These are phyloP conservation scores for Amyloporia xantha DNA, from an alignment of 768 basidiomycete species.

Conservation along the genomic window DNA sequence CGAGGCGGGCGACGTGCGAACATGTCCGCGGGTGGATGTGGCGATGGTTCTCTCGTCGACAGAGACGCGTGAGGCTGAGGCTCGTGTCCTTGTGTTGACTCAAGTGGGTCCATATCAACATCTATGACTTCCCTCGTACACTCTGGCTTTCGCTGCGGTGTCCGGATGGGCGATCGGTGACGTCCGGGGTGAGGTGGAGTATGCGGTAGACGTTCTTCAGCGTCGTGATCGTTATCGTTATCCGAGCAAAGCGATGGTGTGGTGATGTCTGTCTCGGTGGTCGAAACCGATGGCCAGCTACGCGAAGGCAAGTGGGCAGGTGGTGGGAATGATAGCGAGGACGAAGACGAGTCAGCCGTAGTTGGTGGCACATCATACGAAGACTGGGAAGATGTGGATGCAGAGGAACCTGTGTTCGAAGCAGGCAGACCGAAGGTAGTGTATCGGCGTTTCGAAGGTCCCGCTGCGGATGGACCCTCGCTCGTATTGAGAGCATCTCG, in stretches of 20 bases:
- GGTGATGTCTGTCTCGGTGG: conserved; percentile 34
- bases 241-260: conserved; percentile 77
- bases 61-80: neutral
- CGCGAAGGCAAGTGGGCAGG: conserved; percentile 8
- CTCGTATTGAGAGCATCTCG: conserved; percentile 3
- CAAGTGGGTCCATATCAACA: conserved; percentile 11
- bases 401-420: conserved; percentile 11
- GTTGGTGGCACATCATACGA: conserved; percentile 8
- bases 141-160: neutral
- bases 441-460: conserved; percentile 11
- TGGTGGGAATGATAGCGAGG: conserved; percentile 6
- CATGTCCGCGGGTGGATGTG: conserved; percentile 21
- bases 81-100: neutral
- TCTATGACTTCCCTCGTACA: conserved; percentile 16
- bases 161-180: neutral
- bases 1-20: conserved; percentile 57
- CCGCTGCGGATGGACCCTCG: neutral
- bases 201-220: conserved; percentile 24
- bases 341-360: conserved; percentile 2
- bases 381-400: conserved; percentile 11
- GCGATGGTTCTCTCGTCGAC: neutral
- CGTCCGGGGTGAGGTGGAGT: neutral
- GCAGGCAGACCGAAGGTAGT: conserved; percentile 10
- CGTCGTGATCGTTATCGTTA: conserved; percentile 47
- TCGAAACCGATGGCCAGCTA: conserved; percentile 28